These are phyloP conservation scores for Clarireedia homoeocarpa DNA, from an alignment of 2,329 filamentous ascomycete species.

Conservation along the genomic window DNA sequence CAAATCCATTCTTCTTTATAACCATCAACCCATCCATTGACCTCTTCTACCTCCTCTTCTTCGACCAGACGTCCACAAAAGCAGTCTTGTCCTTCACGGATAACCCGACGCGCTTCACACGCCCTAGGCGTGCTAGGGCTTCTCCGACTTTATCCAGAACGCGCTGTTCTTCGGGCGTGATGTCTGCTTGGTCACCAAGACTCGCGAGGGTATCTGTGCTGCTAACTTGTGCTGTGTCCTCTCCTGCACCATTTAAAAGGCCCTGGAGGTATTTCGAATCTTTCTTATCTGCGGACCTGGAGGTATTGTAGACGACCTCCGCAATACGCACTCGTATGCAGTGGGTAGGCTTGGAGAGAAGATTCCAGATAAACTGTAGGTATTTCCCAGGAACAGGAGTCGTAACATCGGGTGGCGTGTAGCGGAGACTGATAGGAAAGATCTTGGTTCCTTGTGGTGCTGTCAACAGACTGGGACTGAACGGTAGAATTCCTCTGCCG, in stretches of 20 bases:
- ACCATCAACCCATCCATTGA: too few relatives aligned
- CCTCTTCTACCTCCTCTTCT: slow-evolving; percentile 25
- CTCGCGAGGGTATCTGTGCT: slow-evolving; percentile 26
- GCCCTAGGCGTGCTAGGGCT: slow-evolving; percentile 74
- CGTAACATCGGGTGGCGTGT: slow-evolving; percentile 81
- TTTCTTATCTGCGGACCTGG: slow-evolving; percentile 27
- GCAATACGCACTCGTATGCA: slow-evolving; percentile 88
- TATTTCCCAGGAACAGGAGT: slow-evolving; percentile 77
- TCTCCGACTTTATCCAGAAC: slow-evolving; percentile 76
- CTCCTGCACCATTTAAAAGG: slow-evolving; percentile 21
- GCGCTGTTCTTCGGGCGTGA: slow-evolving; percentile 50
- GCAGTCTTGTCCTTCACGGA: slow-evolving; percentile 74
- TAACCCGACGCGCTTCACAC: slow-evolving; percentile 82
- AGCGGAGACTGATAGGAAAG: slow-evolving; percentile 85
- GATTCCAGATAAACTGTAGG: slow-evolving; percentile 70
- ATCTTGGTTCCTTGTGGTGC: slow-evolving; percentile 63
- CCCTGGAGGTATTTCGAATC: slow-evolving; percentile 28
- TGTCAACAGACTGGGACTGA: slow-evolving; percentile 69
- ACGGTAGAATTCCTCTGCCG: slow-evolving; percentile 77
- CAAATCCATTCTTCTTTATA: too few relatives aligned
- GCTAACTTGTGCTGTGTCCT: slow-evolving; percentile 25
- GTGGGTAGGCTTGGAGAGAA: slow-evolving; percentile 78
- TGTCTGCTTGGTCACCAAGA: slow-evolving; percentile 21
- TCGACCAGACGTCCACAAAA: slow-evolving; percentile 68
- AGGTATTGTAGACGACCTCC: slow-evolving; percentile 55